Percentiles rank a stretch among this genome's conserved stretches.
Evolutionary conservation across 352 stramenopile genomes (phyloP).

Genomic region (Phytophthora hibernalis): DNA sequence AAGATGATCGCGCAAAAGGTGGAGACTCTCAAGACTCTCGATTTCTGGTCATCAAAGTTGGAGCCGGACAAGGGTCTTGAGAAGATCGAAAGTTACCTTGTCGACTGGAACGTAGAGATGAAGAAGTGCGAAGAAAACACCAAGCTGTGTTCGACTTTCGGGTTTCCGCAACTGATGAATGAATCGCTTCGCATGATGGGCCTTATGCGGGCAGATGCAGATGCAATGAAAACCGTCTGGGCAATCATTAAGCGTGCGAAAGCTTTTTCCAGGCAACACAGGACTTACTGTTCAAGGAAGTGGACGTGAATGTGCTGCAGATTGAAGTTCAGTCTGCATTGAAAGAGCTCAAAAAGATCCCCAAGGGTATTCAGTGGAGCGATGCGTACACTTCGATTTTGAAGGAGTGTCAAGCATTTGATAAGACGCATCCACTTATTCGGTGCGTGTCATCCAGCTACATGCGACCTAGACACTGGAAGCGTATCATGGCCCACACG

Average conservation of each 20-base stretch:
- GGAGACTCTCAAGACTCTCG: slow-evolving; percentile 79
- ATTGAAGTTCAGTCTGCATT: slow-evolving; percentile 94
- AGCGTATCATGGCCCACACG: slow-evolving; percentile 91
- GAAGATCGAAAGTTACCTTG: slow-evolving; percentile 85
- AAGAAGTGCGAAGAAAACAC: slow-evolving; percentile 92
- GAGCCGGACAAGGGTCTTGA: slow-evolving; percentile 83
- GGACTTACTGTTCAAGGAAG: slow-evolving; percentile 91
- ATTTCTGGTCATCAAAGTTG: slow-evolving; percentile 86
- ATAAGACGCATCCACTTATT: slow-evolving; percentile 87
- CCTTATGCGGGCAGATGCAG: slow-evolving; percentile 84
- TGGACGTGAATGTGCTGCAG: slow-evolving; percentile 94
- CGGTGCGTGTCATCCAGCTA: slow-evolving; percentile 80
- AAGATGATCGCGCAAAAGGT: slow-evolving; percentile 88
- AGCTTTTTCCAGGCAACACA: slow-evolving; percentile 71
- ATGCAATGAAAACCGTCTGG: slow-evolving; percentile 84
- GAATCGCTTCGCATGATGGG: slow-evolving; percentile 88
- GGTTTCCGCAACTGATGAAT: slow-evolving; percentile 95
- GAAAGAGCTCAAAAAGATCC: slow-evolving; percentile 94
- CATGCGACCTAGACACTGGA: slow-evolving; percentile 96
- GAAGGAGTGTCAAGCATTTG: slow-evolving; percentile 80
- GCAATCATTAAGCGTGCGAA: slow-evolving; percentile 82
- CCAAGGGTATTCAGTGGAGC: slow-evolving; percentile 94
- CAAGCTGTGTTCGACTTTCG: slow-evolving; percentile 94
- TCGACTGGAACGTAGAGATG: slow-evolving; percentile 91
- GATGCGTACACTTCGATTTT: slow-evolving; percentile 91